phyloP scores from a whole-genome alignment of 306 rosid genomes.

The Hylodesmum podocarpum region DNA sequence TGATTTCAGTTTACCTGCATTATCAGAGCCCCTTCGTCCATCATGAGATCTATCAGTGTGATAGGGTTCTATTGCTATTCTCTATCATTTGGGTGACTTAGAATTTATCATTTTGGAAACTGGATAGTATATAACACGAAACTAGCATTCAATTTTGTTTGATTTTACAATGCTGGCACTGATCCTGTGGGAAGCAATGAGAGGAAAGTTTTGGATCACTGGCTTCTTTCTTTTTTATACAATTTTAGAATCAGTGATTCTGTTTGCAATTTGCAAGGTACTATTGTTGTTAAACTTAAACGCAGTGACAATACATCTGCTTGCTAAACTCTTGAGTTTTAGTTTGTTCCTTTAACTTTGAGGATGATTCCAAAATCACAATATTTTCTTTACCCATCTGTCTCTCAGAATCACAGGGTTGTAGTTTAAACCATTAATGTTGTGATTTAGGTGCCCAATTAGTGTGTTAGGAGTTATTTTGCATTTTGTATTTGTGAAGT shows the following conservation, averaged over 20 bases:
- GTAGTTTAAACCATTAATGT: neutral
- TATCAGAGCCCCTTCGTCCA: neutral
- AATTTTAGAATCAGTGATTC: neutral
- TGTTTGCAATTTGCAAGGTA: neutral
- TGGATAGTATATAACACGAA: neutral
- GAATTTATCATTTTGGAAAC: neutral
- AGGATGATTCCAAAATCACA: conserved; percentile 1
- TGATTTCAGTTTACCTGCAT: conserved; percentile 1
- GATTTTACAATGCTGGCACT: neutral
- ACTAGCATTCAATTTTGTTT: neutral
- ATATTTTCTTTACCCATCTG: neutral
- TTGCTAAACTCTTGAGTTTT: neutral
- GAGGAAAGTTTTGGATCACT: neutral
- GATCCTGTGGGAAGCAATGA: neutral
- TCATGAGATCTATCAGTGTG: neutral
- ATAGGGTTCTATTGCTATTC: neutral
- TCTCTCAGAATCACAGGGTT: neutral
- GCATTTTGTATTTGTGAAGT: neutral
- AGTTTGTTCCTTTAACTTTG: conserved; percentile 8
- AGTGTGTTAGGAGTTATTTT: neutral
- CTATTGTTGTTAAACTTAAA: neutral
- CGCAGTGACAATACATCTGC: neutral
- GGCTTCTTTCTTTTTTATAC: neutral
- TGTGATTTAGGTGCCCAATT: conserved; percentile 24
- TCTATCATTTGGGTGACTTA: neutral